Evolutionary conservation across 768 basidiomycete genomes (phyloP), one percentile per base, ranked within the genome.

Genomic region (Pleurotus djamor): DNA sequence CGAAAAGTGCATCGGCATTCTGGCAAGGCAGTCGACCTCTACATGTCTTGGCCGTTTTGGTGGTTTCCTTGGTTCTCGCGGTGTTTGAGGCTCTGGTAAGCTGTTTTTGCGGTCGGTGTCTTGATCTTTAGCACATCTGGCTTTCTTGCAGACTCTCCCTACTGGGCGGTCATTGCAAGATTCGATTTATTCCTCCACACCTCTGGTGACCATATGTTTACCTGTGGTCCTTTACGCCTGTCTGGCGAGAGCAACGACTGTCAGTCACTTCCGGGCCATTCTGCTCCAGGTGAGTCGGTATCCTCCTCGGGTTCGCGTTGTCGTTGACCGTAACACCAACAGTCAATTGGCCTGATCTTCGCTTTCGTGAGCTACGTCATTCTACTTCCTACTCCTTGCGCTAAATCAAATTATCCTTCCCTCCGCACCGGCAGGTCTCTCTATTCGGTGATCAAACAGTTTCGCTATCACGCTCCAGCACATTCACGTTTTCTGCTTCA

Each of bases 251-350:
- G 3, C 32, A 16, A 21, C 34, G 17, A 12, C 16, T 12, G 10
- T 48, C 9, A 17, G 7, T 2, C 54, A 44, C 32, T 44, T 56
- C 0, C 37, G 35, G 41, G 54, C 36, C n/a, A 32, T 44, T 14
- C 14, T 56, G 12, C 7, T 56, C 36, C 54, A 56, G 54, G 54
- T 44, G 41, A 56, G 54, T 56, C 10, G 13, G n/a, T 16, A 52
- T 14, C 5, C 16, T 16, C 35, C 32, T 12, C 9, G 8, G 41
- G 3, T n/a, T 17, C n/a, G 16, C 52, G 35, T 21, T 14, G 49
- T 4, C 2, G 32, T 9, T 56, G 54, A 17, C 4, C 9, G 17
- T n/a, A 28, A 17, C 38, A 43, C 32, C 7, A 4, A 8, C 33
- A 56, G 54, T 56, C 54, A n/a, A 12, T 37, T 43, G 54, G 38